phyloP scores from a whole-genome alignment of 1,284 basidiomycete genomes.

The Melampsora americana region DNA sequence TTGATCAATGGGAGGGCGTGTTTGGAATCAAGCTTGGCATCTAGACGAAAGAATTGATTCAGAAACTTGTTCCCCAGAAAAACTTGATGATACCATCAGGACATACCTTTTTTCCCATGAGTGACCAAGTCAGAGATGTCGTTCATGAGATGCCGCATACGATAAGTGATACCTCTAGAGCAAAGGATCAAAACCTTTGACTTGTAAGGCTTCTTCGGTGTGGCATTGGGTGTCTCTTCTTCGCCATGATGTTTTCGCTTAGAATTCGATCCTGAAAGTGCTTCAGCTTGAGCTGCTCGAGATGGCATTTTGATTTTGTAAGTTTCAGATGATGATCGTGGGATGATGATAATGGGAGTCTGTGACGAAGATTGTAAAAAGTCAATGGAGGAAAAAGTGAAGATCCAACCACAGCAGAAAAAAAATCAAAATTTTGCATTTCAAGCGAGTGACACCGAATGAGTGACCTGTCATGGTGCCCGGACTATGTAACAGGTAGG shows the following conservation, averaged over 20 bases:
- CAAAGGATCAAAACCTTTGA: slow-evolving; percentile 80
- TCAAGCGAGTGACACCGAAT: too few species aligned
- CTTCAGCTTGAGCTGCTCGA: slow-evolving; percentile 25
- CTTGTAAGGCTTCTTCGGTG: slow-evolving; percentile 56
- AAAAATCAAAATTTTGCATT: too few species aligned
- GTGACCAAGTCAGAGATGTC: slow-evolving; percentile 87
- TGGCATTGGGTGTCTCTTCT: slow-evolving; percentile 1
- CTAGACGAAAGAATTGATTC: slow-evolving; percentile 56
- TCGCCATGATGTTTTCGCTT: slow-evolving; percentile 9
- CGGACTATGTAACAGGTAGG: too few species aligned
- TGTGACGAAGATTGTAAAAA: too few species aligned
- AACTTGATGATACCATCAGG: slow-evolving; percentile 36
- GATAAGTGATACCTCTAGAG: slow-evolving; percentile 88
- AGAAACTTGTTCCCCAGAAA: background rate
- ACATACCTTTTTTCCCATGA: slow-evolving; percentile 89
- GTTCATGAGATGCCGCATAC: slow-evolving; percentile 96
- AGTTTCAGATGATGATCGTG: too few species aligned
- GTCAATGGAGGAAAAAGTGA: too few species aligned
- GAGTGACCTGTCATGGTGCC: too few species aligned
- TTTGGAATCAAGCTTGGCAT: slow-evolving; percentile 95
- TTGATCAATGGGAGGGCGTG: slow-evolving; percentile 89
- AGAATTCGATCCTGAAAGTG: background rate
- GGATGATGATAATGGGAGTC: too few species aligned
- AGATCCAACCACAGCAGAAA: too few species aligned
- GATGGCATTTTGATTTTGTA: slow-evolving; percentile 16